Evolutionary conservation across 176 grass and related monocot species (phyloP).

Genomic region (Oryza officinalis): DNA sequence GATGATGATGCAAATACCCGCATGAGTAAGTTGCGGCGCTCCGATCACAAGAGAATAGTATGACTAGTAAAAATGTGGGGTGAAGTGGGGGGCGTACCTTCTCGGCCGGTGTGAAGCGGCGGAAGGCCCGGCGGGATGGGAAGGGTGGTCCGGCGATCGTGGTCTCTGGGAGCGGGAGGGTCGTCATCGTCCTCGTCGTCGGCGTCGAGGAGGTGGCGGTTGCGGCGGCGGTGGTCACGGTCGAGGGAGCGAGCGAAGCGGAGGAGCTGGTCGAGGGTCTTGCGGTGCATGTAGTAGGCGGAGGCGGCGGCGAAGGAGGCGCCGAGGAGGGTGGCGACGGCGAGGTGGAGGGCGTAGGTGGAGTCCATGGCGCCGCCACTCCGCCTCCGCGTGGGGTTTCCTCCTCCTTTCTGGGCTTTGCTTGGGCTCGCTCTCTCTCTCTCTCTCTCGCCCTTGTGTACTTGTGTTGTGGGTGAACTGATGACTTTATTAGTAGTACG

Average conservation of each 20-base stretch:
- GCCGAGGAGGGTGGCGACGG: constrained; percentile 81
- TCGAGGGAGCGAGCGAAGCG: constrained; percentile 75
- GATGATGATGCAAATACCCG: background rate
- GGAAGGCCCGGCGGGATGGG: constrained; percentile 71
- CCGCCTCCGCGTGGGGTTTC: background rate
- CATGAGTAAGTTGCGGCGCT: background rate
- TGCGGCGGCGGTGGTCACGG: constrained; percentile 47
- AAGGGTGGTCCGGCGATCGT: constrained; percentile 48
- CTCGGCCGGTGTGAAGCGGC: constrained; percentile 70
- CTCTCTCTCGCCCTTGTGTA: no score
- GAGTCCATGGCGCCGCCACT: constrained; percentile 63
- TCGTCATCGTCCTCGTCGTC: constrained; percentile 37
- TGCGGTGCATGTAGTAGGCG: constrained; percentile 94
- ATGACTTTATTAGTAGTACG: no score
- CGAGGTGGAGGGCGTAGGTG: constrained; percentile 71
- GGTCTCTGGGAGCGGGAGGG: constrained; percentile 16
- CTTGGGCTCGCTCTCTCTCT: background rate
- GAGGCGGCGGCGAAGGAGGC: constrained; percentile 83
- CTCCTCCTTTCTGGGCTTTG: background rate
- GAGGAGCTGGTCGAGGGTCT: constrained; percentile 74
- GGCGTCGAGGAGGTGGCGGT: constrained; percentile 18
- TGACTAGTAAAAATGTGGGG: background rate
- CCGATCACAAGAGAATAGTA: background rate
- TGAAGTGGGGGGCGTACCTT: constrained; percentile 31
- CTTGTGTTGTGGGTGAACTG: no score